These are phyloP conservation scores for Ceratocystis smalleyi DNA, from an alignment of 2,329 filamentous ascomycete genomes.

Conservation along the genomic window DNA sequence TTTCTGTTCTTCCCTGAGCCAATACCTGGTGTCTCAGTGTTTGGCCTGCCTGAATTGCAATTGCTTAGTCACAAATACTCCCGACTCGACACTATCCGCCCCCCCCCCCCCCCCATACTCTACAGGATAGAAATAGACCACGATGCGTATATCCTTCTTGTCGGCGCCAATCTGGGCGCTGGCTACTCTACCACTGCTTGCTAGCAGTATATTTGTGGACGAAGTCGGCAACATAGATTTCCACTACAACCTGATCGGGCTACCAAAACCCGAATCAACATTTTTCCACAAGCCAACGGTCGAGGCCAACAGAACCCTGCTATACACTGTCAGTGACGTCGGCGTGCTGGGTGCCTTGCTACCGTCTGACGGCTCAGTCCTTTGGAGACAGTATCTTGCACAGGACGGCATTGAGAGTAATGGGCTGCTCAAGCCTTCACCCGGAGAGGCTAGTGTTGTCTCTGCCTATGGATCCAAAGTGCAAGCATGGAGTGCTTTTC, in stretches of 20 bases:
- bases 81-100: background rate
- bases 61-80: background rate
- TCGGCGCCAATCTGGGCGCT: slow-evolving; percentile 22
- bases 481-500: slow-evolving; percentile 67
- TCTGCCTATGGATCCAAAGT: slow-evolving; percentile 56
- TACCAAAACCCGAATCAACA: slow-evolving; percentile 66
- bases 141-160: slow-evolving; percentile 1
- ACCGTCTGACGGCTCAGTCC: slow-evolving; percentile 63
- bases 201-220: slow-evolving; percentile 62
- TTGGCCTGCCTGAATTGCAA: background rate
- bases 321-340: slow-evolving; percentile 81
- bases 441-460: slow-evolving; percentile 62
- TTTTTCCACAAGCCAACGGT: slow-evolving; percentile 84
- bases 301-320: slow-evolving; percentile 68
- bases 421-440: slow-evolving; percentile 53
- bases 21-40: background rate
- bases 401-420: slow-evolving; percentile 31
- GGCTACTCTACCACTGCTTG: slow-evolving; percentile 26
- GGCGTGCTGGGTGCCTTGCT: slow-evolving; percentile 76
- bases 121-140: background rate
- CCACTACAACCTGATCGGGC: slow-evolving; percentile 75
- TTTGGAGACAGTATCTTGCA: slow-evolving; percentile 73
- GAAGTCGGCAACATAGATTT: slow-evolving; percentile 88
- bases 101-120: background rate
- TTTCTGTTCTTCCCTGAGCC: background rate